phyloP scores from a whole-genome alignment of 495 filamentous ascomycete species.

The Penicillium crystallinum region DNA sequence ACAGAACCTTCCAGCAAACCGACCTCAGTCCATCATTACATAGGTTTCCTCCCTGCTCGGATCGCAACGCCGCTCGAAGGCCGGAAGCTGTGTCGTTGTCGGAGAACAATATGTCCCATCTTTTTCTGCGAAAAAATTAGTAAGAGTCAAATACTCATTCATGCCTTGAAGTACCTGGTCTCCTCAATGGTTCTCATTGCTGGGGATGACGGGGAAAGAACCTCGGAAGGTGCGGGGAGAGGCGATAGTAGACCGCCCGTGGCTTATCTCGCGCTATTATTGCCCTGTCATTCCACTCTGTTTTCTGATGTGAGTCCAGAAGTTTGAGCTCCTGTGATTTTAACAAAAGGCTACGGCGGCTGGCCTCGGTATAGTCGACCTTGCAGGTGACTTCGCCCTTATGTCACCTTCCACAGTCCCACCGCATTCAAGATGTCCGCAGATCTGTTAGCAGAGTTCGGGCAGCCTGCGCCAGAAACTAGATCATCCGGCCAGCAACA shows the following conservation, averaged over 20 bases:
- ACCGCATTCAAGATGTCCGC: constrained; percentile 56
- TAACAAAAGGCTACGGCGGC: not conserved
- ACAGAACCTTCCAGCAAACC: constrained; percentile 84
- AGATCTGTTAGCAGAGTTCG: constrained; percentile 70
- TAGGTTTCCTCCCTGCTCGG: constrained; percentile 49
- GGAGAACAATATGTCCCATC: constrained; percentile 65
- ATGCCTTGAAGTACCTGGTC: constrained; percentile 42
- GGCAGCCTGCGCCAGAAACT: constrained; percentile 25
- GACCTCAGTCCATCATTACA: constrained; percentile 74
- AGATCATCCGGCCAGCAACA: constrained; percentile 11
- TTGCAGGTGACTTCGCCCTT: not conserved
- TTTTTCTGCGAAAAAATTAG: constrained; percentile 32
- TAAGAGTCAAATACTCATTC: not conserved
- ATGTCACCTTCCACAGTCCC: not conserved
- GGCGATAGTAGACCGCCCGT: constrained; percentile 18
- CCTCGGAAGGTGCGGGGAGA: constrained; percentile 7
- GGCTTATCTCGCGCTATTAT: constrained; percentile 18
- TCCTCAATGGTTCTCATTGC: constrained; percentile 62
- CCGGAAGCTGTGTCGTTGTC: constrained; percentile 55
- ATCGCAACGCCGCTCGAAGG: constrained; percentile 60
- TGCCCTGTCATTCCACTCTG: constrained; percentile 3
- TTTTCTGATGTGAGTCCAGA: too few relatives aligned
- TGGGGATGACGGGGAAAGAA: constrained; percentile 8
- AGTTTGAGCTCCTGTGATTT: too few relatives aligned
- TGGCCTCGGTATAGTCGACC: not conserved